Conservation (phyloP, 2,329 filamentous ascomycete genomes). For the Sporothrix inflata region DNA sequence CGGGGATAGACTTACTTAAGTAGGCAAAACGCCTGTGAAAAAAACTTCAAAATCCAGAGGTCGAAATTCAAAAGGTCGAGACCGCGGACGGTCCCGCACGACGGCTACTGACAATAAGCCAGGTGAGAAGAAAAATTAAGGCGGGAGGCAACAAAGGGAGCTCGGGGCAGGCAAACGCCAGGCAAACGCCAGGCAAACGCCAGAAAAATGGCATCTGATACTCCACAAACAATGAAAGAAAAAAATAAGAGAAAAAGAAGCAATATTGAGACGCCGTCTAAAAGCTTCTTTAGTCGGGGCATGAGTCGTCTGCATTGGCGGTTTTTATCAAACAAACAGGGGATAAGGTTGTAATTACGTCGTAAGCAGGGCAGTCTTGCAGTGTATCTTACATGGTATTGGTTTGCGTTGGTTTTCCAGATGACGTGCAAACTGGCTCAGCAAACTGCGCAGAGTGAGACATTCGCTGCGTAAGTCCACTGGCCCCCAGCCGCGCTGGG, state of each 20-base stretch:
- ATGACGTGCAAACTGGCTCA: neutral
- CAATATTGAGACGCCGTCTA: neutral
- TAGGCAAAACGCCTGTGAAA: neutral
- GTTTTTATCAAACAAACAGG: neutral
- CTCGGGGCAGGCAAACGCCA: neutral
- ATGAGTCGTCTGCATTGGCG: neutral
- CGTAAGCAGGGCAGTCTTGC: neutral
- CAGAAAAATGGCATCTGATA: neutral
- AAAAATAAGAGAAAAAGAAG: neutral
- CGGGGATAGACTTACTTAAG: neutral
- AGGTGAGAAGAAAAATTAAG: neutral
- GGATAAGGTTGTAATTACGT: neutral
- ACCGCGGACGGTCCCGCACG: neutral
- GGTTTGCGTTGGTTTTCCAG: neutral
- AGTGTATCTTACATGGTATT: neutral
- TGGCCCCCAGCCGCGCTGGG: neutral
- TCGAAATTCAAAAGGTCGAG: neutral
- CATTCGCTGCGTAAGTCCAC: neutral
- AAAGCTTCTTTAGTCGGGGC: neutral
- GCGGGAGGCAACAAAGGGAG: neutral
- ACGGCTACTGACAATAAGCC: neutral
- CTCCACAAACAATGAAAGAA: neutral
- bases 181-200: neutral
- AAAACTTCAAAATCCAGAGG: neutral
- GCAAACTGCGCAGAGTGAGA: constrained; percentile 3